phyloP scores from a whole-genome alignment of 371 early-diverging fungal species.

The Mortierella sp. region DNA sequence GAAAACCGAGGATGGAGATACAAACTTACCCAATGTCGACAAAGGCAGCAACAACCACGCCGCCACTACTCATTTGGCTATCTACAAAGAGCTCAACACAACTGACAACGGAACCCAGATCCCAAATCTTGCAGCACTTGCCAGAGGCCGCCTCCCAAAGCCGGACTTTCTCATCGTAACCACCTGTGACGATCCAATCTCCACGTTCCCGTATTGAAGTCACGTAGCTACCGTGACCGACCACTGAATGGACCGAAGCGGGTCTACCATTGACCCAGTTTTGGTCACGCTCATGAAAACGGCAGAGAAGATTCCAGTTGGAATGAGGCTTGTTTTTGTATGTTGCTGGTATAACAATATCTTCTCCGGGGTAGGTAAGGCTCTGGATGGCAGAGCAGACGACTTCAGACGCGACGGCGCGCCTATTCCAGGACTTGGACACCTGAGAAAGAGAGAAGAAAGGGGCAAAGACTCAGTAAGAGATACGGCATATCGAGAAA shows the following conservation, averaged over 20 bases:
- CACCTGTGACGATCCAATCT: conserved; percentile 45
- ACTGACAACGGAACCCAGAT: conserved; percentile 40
- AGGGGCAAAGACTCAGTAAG: not conserved
- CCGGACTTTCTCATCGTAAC: conserved; percentile 48
- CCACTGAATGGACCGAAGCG: conserved; percentile 17
- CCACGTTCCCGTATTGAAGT: conserved; percentile 37
- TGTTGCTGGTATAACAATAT: not conserved
- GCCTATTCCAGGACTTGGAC: conserved; percentile 26
- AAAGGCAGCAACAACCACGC: conserved; percentile 45
- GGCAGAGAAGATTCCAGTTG: conserved; percentile 44
- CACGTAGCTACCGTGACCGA: conserved; percentile 37
- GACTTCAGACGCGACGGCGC: conserved; percentile 17
- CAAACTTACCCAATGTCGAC: conserved; percentile 48
- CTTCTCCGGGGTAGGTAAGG: conserved; percentile 16
- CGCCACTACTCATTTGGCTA: conserved; percentile 48
- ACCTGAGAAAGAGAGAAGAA: conserved; percentile 20
- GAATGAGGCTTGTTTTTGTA: conserved; percentile 1
- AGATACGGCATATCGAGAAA: not conserved
- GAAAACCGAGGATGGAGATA: not conserved
- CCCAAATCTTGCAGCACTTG: conserved; percentile 40
- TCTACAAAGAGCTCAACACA: conserved; percentile 47
- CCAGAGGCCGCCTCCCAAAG: conserved; percentile 45
- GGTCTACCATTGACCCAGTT: conserved; percentile 28
- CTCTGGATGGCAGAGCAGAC: conserved; percentile 16
- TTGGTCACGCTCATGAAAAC: conserved; percentile 28